A percentile compares a stretch with the other conserved stretches of the same genome.
These are phyloP conservation scores for Candida sp. DNA, from an alignment of 1,139 yeast species.

Conservation along the genomic window DNA sequence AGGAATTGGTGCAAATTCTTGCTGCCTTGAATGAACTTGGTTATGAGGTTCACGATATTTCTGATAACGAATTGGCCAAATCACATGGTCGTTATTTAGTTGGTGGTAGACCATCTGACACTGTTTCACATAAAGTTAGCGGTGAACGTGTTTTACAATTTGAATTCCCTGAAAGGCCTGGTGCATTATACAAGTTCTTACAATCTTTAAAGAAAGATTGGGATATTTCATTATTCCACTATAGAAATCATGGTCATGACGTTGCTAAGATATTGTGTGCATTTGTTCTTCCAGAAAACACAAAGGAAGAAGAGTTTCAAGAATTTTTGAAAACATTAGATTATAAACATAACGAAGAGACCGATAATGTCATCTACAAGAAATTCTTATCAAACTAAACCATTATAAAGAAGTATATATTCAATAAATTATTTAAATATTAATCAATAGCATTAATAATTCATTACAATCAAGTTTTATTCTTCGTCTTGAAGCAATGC, in stretches of 20 bases:
- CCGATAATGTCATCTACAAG: slow-evolving; percentile 78
- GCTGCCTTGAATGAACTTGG: slow-evolving; percentile 38
- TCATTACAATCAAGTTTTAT: neutral
- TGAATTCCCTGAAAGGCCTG: slow-evolving; percentile 97
- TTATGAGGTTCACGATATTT: slow-evolving; percentile 76
- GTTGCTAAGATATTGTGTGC: slow-evolving; percentile 92
- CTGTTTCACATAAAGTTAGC: slow-evolving; percentile 28
- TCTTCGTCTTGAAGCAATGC: neutral
- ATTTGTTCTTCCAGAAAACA: slow-evolving; percentile 74
- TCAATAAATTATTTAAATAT: too few species aligned
- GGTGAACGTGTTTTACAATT: slow-evolving; percentile 79
- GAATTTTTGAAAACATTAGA: slow-evolving; percentile 68
- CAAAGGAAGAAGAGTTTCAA: slow-evolving; percentile 59
- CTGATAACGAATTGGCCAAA: slow-evolving; percentile 92
- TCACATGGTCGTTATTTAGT: slow-evolving; percentile 94
- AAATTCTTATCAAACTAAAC: slow-evolving; percentile 49
- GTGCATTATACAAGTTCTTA: slow-evolving; percentile 82
- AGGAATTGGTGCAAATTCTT: slow-evolving; percentile 43
- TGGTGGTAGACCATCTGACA: slow-evolving; percentile 69
- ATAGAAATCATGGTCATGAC: slow-evolving; percentile 96
- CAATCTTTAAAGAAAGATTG: slow-evolving; percentile 70
- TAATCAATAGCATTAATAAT: too few species aligned
- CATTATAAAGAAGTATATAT: too few species aligned
- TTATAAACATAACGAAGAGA: slow-evolving; percentile 77
- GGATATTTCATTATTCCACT: slow-evolving; percentile 94